Evolutionary conservation across 352 stramenopile species (phyloP), one percentile per base, ranked within the genome.

Genomic region (Phytopythium oedochilum): DNA sequence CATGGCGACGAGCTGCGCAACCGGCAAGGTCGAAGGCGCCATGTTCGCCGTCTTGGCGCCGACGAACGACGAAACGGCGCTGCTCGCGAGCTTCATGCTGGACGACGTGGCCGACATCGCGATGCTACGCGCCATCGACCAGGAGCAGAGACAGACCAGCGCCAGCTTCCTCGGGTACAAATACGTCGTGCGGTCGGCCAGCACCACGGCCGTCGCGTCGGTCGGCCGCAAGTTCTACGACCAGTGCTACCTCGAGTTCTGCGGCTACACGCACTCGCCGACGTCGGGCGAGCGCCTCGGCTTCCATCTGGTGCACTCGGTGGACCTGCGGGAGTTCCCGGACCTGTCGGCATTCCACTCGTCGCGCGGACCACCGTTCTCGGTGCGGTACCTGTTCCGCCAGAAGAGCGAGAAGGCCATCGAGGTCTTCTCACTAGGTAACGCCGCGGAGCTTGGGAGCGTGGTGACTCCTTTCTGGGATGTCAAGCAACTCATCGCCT

Each of bases 111-210:
- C 57, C 7, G 71, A 82, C 53, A 78, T 65, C 43, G 68, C 66
- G 8, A 60, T 76, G 6, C 69, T 82, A 7, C 48, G 48, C 4
- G 10, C 31, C 8, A 54, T 49, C 5, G 71, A 60, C 0, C 46
- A 69, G 5, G 61, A 75, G 3, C 18, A 28, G 11, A 15, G 20
- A 5, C 23, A 20, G 17, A 55, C 59, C 17, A 60, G 64, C n/a
- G 71, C 60, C 53, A 55, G 61, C 5, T 79, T 69, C 51, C 52
- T 83, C 9, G 73, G 73, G 23, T 80, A 74, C 68, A 79, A 79
- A 57, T 78, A 66, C 63, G 57, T 83, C 53, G 67, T 78, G 46
- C 70, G 66, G 26, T 53, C 46, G 5, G 34, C 46, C n/a, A 35
- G 44, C 23, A 66, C 57, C 14, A 46, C 44, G 7, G 51, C 56